phyloP scores from a whole-genome alignment of 208 protist genomes.

The Leishmania gerbilli region DNA sequence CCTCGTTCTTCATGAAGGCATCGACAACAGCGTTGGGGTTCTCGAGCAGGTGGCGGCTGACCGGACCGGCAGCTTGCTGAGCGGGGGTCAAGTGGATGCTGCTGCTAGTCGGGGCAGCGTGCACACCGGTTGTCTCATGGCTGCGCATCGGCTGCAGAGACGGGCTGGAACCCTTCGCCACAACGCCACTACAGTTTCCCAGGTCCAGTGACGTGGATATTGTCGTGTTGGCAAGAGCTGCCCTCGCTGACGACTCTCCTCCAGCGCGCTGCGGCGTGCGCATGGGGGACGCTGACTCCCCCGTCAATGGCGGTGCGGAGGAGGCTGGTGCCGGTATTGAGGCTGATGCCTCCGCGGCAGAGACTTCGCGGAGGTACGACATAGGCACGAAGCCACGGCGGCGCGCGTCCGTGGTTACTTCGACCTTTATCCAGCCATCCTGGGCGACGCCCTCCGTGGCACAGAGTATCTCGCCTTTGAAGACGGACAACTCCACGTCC shows the following conservation, averaged over 20 bases:
- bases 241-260: neutral
- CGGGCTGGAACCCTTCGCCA: conserved; percentile 9
- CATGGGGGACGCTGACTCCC: neutral
- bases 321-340: conserved; percentile 1
- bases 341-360: conserved; percentile 12
- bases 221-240: conserved; percentile 3
- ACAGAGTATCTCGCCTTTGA: conserved; percentile 63
- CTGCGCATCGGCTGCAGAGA: conserved; percentile 12
- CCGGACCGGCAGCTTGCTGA: conserved; percentile 24
- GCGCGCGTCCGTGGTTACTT: conserved; percentile 31
- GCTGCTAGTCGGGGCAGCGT: neutral
- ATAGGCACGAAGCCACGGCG: conserved; percentile 80
- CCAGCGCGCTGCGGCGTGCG: neutral
- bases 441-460: conserved; percentile 48
- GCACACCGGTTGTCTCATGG: neutral
- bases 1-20: conserved; percentile 84
- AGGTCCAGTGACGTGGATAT: conserved; percentile 13
- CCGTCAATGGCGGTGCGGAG: neutral
- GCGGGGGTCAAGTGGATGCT: conserved; percentile 18
- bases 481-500: conserved; percentile 71
- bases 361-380: conserved; percentile 66
- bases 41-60: conserved; percentile 39
- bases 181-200: conserved; percentile 8
- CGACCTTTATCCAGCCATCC: conserved; percentile 86
- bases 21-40: conserved; percentile 68